Base-by-base conservation (phyloP, 805 yeast genomes). In the Cyberlindnera suaveolens region DNA sequence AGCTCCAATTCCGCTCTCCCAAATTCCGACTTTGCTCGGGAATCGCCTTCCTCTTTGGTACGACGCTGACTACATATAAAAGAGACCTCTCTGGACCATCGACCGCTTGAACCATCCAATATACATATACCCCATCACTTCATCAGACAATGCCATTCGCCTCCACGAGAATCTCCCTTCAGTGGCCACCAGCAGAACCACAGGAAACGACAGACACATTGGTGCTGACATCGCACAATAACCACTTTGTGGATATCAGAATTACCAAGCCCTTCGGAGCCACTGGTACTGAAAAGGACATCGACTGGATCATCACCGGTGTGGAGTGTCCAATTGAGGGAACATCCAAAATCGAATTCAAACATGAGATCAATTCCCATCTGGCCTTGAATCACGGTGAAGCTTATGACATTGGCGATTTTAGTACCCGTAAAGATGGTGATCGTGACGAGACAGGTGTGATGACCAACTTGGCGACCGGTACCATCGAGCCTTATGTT, bases 371-470 rank as follows among this genome's bases (percentile, higher is more conserved):
- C 42, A 54, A 51, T 42, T 46, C 56, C 19, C 55, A 54, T 30
- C 39, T 52, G 17, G 39, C 34, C 17, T 44, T 47, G 5, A 54
- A 44, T 44, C 8, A 16, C 8, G 60, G 58, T 13, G 61, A 56
- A 36, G 50, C 51, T 2, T 52, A 44, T 31, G 59, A 54, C 31
- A 34, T 44, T 17, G 83, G 82, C 3, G 60, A 64, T 5, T 77
- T 78, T 47, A 60, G 66, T 36, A 57, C 60, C 6, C 48, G 70
- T 31, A 64, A 54, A 6, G 60, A 56, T 15, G 66, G 71, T 6
- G 72, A 72, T 41, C 60, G 80, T 36, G 62, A 63, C 39, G 84
- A 78, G 49, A 65, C 70, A 1, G 84, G 84, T 0, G 48, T 48
- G 1, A 75, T 78, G 82, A 45, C 48, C 5, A 72, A 77, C 49